Evolutionary conservation across 306 rosid genomes (phyloP), one percentile per base, ranked within the genome.

Genomic region (Dryas drummondii): DNA sequence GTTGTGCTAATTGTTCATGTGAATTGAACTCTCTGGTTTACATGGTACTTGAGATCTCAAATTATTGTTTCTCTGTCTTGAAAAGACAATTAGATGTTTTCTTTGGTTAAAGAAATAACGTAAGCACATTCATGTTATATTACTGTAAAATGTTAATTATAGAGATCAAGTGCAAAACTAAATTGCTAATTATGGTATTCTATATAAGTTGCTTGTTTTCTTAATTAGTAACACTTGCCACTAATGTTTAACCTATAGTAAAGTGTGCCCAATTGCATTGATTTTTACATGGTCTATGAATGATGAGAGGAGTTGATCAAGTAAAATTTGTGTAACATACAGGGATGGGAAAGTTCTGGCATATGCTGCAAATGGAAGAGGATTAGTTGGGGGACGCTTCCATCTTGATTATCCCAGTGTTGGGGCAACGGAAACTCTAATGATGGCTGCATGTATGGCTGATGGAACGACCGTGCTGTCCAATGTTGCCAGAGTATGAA

Each of bases 361-460:
- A 26, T 54, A 45, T 15, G 79, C 85, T 17, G 72, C 59, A 62
- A 73, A 73, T 26, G 85, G 85, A 27, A 73, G 76, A 73, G 82
- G 82, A 77, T 54, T 82, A 40, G 76, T 77, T 9, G 85, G 85
- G 58, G 82, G 82, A 40, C 60, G 53, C 47, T 77, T 82, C 82
- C 72, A 62, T n/a, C 76, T 82, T 53, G 76, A 68, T 60, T 82
- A 49, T 46, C 76, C 85, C 3, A 82, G 85, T 55, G 85, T 77
- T 22, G 82, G 82, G 55, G 85, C 85, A 41, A 82, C 85, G 7
- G 82, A 82, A 78, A 82, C 85, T 70, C 82, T 82, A 45, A 73
- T 77, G 79, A 82, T 82, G 85, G 85, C 82, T 19, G 85, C 82
- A 13, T 66, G 76, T 48, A 47, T 77, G 50, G 85, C 85, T 19